A percentile compares a stretch with the other conserved stretches of the same genome.
Evolutionary conservation across 2,329 filamentous ascomycete genomes (phyloP).

Genomic region (Macrophomina phaseolina): DNA sequence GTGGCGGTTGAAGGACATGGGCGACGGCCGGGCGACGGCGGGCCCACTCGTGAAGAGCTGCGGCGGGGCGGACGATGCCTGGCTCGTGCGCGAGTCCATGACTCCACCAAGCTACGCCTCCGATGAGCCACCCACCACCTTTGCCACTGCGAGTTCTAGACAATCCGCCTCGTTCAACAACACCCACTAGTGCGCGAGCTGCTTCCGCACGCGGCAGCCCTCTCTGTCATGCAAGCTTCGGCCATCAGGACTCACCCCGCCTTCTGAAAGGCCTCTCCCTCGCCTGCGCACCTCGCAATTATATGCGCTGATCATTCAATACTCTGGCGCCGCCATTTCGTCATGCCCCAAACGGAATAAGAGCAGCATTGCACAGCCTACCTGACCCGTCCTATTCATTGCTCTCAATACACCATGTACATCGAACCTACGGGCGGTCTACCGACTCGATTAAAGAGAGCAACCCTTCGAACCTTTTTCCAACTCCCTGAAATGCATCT

Average conservation of each 20-base stretch:
- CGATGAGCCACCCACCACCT: slow-evolving; percentile 4
- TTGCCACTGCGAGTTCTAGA: slow-evolving; percentile 6
- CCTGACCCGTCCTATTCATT: not conserved
- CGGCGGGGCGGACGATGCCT: not conserved
- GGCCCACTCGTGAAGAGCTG: not conserved
- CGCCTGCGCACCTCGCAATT: slow-evolving; percentile 3
- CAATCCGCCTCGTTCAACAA: not conserved
- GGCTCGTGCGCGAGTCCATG: slow-evolving; percentile 1
- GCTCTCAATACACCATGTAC: not conserved
- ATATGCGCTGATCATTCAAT: slow-evolving; percentile 7
- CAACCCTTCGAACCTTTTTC: not conserved
- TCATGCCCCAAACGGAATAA: slow-evolving; percentile 1
- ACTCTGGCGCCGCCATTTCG: not conserved
- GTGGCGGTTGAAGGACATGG: not conserved
- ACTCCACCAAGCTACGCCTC: not conserved
- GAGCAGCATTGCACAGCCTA: not conserved
- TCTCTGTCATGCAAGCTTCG: not conserved
- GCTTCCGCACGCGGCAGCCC: no score
- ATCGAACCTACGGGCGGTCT: not conserved
- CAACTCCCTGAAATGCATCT: slow-evolving; percentile 20
- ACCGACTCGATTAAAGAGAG: not conserved
- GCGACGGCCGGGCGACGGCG: slow-evolving; percentile 3
- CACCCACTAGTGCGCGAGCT: not conserved
- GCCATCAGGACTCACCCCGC: not conserved
- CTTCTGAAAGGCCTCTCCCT: not conserved